Base-by-base conservation (phyloP, 116 monocot genomes). In the Posidonia oceanica region DNA sequence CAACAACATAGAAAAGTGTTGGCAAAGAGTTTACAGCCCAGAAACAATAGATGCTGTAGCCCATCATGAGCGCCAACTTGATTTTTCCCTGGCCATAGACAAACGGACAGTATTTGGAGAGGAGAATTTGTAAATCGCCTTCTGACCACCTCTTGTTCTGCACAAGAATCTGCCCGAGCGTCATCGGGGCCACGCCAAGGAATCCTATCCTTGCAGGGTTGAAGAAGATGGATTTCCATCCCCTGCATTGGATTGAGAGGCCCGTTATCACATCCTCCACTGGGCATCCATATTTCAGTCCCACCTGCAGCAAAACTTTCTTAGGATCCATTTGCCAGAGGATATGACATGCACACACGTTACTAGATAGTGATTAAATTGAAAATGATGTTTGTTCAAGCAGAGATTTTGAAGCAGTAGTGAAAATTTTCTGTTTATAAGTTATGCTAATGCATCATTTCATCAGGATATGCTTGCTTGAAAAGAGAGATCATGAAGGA, bases 91-190 rank as follows among this genome's bases (percentile, higher is more conserved):
- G 68, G 0, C 87, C 87, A 16, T 59, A 66, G 3, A 77, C 4
- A 36, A 80, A 70, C 6, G 81, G 65, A 59, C 76, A 79, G 59
- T 88, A 78, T 39, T 81, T 85, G 37, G 87, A 91, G 44, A 85
- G 44, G 17, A 83, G 81, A 48, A 87, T 81, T 36, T 87, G 85
- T 8, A 88, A 65, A 18, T 81, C 39, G 7, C 91, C 91, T 64
- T 85, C 88, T 12, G 76, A 71, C 91, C 88, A 88, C 68, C 91
- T 75, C 81, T 88, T 88, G 68, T 88, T 81, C n/a, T 88, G 91
- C 42, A 91, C 66, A 16, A 91, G 18, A 29, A 60, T 66, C 36
- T 85, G 82, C 6, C 72, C 71, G 5, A 88, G 60, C 23, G 87
- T 81, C 23, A 70, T 66, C 0, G 91, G 88, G 39, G 79, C 79